Conservation (phyloP, 2,329 filamentous ascomycete species). For the Ophidiomyces ophidiicola region DNA sequence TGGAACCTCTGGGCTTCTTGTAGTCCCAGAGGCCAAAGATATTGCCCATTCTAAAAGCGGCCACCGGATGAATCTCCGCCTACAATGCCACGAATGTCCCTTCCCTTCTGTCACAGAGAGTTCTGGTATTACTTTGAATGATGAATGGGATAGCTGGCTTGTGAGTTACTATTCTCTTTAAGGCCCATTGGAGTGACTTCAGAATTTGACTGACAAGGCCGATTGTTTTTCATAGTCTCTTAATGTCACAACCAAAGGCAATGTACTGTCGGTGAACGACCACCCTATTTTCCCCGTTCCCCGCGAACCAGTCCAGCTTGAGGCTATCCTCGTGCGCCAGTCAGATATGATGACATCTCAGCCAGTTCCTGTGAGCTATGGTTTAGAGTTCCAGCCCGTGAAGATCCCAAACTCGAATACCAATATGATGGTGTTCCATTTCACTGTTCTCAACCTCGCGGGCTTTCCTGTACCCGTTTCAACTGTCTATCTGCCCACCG, state of each 20-base stretch:
- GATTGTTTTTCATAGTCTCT: constrained; percentile 21
- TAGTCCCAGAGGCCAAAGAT: constrained; percentile 22
- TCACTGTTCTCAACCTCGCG: constrained; percentile 36
- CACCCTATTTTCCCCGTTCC: constrained; percentile 29
- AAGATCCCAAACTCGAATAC: constrained; percentile 21
- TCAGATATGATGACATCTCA: constrained; percentile 28
- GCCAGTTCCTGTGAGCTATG: constrained; percentile 32
- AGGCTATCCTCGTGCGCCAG: constrained; percentile 25
- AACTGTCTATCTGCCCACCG: constrained; percentile 31
- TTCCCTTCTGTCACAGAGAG: constrained; percentile 24
- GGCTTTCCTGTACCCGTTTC: constrained; percentile 34
- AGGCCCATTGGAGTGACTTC: constrained; percentile 3
- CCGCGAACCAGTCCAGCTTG: constrained; percentile 22
- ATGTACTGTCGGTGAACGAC: constrained; percentile 27
- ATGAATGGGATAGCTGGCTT: constrained; percentile 27
- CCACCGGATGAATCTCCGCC: constrained; percentile 22
- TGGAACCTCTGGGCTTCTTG: constrained; percentile 28
- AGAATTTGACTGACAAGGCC: not conserved
- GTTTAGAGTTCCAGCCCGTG: constrained; percentile 29
- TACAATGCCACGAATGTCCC: constrained; percentile 31
- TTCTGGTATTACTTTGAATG: constrained; percentile 24
- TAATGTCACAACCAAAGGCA: constrained; percentile 28
- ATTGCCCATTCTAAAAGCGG: constrained; percentile 18
- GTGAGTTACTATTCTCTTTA: constrained; percentile 25
- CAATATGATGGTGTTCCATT: constrained; percentile 30